Base-by-base conservation (phyloP, 768 basidiomycete genomes). In the Pleurotus pulmonarius region DNA sequence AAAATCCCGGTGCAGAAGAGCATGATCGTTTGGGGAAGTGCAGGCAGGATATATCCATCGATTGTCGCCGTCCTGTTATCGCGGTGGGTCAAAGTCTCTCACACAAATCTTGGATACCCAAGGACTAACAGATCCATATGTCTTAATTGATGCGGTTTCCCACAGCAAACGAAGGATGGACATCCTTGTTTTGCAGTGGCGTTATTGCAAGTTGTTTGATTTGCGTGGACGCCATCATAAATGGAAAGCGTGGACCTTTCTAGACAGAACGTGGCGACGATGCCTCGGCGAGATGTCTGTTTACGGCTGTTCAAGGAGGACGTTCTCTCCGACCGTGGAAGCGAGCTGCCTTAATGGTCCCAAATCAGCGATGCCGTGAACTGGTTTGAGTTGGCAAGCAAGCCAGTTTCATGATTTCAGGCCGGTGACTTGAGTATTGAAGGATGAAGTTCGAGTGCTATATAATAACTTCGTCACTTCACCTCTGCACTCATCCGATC, bases 401-500 rank as follows among this genome's bases (percentile, higher is more conserved):
- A 34, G 29, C 29, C 29, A 34, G 29, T 3, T 9, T 9, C 3
- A 11, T 34, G 29, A 34, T 34, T 34, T 34, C 48, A 34, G 29
- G 38, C 51, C 51, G 51, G 51, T 18, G 22, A 53, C 39, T 43
- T 18, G 40, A 53, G 22, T 48, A 29, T n/a, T 37, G 15, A n/a
- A 37, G 48, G 29, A 34, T 22, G 41, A 44, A 9, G 20, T 16
- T 22, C 41, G 25, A 41, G 39, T 25, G 6, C 7, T 40, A 40
- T 40, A 53, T 26, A 53, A 53, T 38, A 11, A 34, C 29, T 34
- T 34, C 29, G 29, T n/a, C 38, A 40, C 9, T n/a, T 53, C 18
- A 53, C n/a, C 51, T 24, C 51, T 26, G 24, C 51, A 53, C 37
- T 41, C 25, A 53, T 53, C 39, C 51, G 51, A 53, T 53, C 51